Conservation (phyloP, 2,329 filamentous ascomycete species). For the Xylariomycetidae sp. region DNA sequence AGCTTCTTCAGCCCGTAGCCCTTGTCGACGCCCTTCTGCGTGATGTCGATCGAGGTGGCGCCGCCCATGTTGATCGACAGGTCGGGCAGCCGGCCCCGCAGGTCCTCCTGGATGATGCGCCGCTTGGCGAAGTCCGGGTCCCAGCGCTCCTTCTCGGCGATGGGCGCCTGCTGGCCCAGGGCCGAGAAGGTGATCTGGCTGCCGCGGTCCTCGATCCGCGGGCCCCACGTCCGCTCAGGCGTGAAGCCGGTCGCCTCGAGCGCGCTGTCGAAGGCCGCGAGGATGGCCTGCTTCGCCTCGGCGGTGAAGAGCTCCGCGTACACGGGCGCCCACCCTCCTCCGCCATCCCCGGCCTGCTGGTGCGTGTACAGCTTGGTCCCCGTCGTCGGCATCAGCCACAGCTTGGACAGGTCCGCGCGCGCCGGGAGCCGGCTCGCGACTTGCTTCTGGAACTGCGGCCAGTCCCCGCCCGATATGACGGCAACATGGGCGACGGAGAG, state of each 20-base stretch:
- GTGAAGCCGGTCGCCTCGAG: constrained; percentile 32
- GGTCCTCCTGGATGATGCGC: constrained; percentile 32
- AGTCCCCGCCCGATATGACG: constrained; percentile 37
- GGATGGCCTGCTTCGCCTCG: constrained; percentile 23
- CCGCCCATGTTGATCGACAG: constrained; percentile 37
- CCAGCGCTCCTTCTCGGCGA: constrained; percentile 31
- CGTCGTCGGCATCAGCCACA: constrained; percentile 39
- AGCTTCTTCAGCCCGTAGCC: constrained; percentile 26
- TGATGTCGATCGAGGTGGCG: constrained; percentile 36
- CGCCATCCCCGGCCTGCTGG: constrained; percentile 11
- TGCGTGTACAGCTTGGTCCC: constrained; percentile 36
- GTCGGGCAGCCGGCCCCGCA: constrained; percentile 29
- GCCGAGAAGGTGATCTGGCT: constrained; percentile 38
- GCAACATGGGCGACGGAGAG: constrained; percentile 34
- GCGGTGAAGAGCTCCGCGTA: constrained; percentile 35
- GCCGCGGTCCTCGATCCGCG: constrained; percentile 35
- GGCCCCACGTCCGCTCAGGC: constrained; percentile 33
- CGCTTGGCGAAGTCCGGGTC: constrained; percentile 36
- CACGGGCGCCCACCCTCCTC: constrained; percentile 25
- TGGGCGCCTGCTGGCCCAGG: constrained; percentile 35
- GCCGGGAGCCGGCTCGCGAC: constrained; percentile 31
- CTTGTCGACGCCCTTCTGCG: constrained; percentile 34
- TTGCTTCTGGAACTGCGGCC: constrained; percentile 37
- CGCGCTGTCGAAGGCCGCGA: constrained; percentile 29
- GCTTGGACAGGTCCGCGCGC: constrained; percentile 29